Evolutionary conservation across 116 monocot genomes (phyloP).

Genomic region (Zostera marina): DNA sequence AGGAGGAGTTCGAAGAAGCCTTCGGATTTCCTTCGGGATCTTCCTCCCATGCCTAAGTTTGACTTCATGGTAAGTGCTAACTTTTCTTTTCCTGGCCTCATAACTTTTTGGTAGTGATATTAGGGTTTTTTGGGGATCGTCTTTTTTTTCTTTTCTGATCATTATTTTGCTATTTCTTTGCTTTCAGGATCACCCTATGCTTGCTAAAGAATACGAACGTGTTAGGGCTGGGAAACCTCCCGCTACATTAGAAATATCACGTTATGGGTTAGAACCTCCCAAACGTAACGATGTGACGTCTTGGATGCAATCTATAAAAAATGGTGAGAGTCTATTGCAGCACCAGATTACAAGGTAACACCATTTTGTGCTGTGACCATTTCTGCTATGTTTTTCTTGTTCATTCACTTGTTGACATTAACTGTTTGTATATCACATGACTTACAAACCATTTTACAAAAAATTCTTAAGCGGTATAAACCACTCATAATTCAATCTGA

Average conservation of each 20-base stretch:
- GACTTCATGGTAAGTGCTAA: constrained; percentile 41
- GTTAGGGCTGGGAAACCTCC: constrained; percentile 93
- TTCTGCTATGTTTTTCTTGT: not conserved
- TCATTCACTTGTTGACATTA: not conserved
- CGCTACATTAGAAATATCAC: constrained; percentile 66
- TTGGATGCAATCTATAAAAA: constrained; percentile 69
- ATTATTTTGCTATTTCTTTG: not conserved
- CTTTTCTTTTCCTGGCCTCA: not conserved
- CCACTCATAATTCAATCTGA: no score
- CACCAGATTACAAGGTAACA: constrained; percentile 73
- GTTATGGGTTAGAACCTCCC: constrained; percentile 75
- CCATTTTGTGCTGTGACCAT: not conserved
- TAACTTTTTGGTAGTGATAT: not conserved
- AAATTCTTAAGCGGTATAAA: no score
- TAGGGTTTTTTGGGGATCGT: constrained; percentile 1
- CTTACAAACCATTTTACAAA: no score
- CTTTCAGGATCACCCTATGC: constrained; percentile 83
- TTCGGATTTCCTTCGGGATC: constrained; percentile 75
- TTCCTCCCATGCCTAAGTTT: constrained; percentile 59
- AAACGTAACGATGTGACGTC: constrained; percentile 83
- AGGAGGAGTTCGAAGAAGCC: constrained; percentile 73
- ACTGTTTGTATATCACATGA: no score
- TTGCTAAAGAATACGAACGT: constrained; percentile 88
- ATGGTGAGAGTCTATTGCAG: constrained; percentile 76
- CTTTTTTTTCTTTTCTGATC: not conserved